Evolutionary conservation across 2,329 filamentous ascomycete species (phyloP), one percentile per base, ranked within the genome.

Genomic region (Periconia macrospinosa): DNA sequence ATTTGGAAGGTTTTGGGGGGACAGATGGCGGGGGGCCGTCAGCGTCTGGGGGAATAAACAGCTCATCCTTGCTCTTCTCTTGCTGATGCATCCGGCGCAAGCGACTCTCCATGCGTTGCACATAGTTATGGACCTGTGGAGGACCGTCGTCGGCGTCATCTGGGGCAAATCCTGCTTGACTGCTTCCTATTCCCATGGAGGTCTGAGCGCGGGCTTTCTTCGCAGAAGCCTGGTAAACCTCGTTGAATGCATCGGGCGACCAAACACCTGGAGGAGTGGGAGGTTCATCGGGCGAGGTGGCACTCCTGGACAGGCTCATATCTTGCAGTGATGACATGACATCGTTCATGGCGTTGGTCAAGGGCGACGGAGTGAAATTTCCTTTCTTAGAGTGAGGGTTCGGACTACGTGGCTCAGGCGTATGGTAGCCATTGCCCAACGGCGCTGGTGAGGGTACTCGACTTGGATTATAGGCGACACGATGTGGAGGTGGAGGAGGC

Each of bases 261-360:
- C 94, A 99, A 5, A 92, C 87, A 66, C 91, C 85, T 9, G 86
- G 74, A 0, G 83, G 78, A 0, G 82, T 77, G 41, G 85, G 80
- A 1, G 85, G 81, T 27, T 83, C 81, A 33, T 83, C 81, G 14
- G 79, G 65, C 57, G 79, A 79, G 30, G 76, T 74, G 19, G 81
- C 76, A 52, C 82, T 81, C 41, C 57, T 56, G 14, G 83, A 79
- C 62, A 87, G 79, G 17, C 88, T 88, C 80, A 99, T 90, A 55
- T 92, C 92, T 68, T 96, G 88, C 42, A 99, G 76, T 52, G 94
- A 95, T 60, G 94, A 91, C 86, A 97, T 97, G 3, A 99, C 92
- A 73, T 95, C 93, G 68, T 97, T 93, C 92, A 99, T 99, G 1
- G 94, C 94, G 72, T 92, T 91, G 54, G 94, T 84, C 2, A 99